These are phyloP conservation scores for Pichia sporocuriosa DNA, from an alignment of 805 yeast genomes.

Conservation along the genomic window DNA sequence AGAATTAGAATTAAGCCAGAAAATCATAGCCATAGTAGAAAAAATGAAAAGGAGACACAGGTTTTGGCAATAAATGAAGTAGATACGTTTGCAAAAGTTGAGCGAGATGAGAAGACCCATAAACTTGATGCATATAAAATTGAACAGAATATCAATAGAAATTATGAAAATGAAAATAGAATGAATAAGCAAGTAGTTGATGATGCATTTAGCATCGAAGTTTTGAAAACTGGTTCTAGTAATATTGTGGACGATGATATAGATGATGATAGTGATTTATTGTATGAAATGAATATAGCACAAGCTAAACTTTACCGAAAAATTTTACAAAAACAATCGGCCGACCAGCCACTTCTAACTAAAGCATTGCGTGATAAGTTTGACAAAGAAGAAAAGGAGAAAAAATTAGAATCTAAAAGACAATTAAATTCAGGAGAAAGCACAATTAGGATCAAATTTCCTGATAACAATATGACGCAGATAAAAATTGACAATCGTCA, in stretches of 20 bases:
- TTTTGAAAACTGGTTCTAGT: neutral
- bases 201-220: neutral
- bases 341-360: conserved; percentile 28
- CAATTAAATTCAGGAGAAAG: conserved; percentile 21
- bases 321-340: conserved; percentile 38
- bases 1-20: neutral
- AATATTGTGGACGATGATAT: neutral
- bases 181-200: neutral
- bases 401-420: conserved; percentile 18
- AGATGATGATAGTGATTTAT: conserved; percentile 24
- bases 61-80: neutral
- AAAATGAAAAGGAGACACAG: no score
- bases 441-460: conserved; percentile 47
- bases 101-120: no score
- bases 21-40: no score
- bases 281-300: conserved; percentile 40
- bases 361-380: conserved; percentile 31
- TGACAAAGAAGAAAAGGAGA: conserved; percentile 16
- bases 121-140: no score
- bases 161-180: no score
- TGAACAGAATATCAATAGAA: no score
- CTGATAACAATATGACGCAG: conserved; percentile 49
- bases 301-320: conserved; percentile 51
- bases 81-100: no score
- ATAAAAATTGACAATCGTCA: conserved; percentile 41